These are phyloP conservation scores for Amaranthus palmeri DNA, from an alignment of 148 eudicot species.

Conservation along the genomic window DNA sequence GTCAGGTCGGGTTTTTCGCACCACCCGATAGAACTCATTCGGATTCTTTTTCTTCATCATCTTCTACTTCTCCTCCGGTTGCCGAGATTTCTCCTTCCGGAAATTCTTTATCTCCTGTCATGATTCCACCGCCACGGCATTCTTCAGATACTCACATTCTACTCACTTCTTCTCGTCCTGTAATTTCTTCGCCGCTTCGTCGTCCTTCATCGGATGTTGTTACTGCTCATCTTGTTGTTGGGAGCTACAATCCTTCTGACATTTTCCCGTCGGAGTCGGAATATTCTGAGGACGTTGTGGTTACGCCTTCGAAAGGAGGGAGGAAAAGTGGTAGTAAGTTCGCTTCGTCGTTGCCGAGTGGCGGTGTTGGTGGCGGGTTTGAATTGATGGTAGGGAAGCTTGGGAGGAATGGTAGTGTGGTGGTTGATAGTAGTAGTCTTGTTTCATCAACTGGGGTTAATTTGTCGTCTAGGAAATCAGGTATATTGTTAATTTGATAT, in stretches of 20 bases:
- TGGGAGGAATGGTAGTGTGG: conserved; percentile 20
- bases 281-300: conserved; percentile 22
- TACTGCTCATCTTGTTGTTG: conserved; percentile 36
- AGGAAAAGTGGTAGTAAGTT: conserved; percentile 39
- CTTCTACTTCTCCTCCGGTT: conserved; percentile 33
- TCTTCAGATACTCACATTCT: conserved; percentile 42
- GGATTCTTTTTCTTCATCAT: conserved; percentile 29
- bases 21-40: conserved; percentile 60
- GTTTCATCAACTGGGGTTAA: conserved; percentile 46
- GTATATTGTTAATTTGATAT: conserved; percentile 26
- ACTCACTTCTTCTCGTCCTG: conserved; percentile 16
- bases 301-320: conserved; percentile 18
- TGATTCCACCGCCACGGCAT: conserved; percentile 86
- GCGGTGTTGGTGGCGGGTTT: conserved; percentile 47
- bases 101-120: conserved; percentile 74
- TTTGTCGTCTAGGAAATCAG: conserved; percentile 33
- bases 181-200: conserved; percentile 29
- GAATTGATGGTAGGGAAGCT: conserved; percentile 39
- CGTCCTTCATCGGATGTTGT: conserved; percentile 18
- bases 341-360: conserved; percentile 61
- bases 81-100: conserved; percentile 42
- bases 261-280: conserved; percentile 34
- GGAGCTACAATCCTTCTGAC: conserved; percentile 71
- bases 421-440: conserved; percentile 33
- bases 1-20: conserved; percentile 85